phyloP scores from a whole-genome alignment of 306 rosid genomes.

The Cicer chorassanicum region DNA sequence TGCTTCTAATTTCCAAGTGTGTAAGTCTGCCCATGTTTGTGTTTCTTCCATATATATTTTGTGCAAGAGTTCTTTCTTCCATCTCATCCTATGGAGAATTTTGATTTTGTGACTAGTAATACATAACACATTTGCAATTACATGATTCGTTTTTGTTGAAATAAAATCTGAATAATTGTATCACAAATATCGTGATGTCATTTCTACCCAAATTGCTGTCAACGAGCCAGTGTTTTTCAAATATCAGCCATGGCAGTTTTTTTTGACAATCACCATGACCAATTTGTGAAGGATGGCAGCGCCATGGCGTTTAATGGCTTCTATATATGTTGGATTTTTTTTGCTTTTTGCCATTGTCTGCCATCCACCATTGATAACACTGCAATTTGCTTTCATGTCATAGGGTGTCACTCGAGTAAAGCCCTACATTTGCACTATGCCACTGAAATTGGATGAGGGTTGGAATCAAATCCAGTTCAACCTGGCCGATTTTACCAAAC shows the following conservation, averaged over 20 bases:
- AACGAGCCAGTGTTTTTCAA: not conserved
- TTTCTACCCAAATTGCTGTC: conserved; percentile 36
- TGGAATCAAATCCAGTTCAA: conserved; percentile 96
- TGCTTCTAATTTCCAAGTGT: conserved; percentile 98
- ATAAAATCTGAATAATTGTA: conserved; percentile 2
- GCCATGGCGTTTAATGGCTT: too few relatives aligned
- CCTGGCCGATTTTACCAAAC: conserved; percentile 81
- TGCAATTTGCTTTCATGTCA: conserved; percentile 1
- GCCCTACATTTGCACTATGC: conserved; percentile 95
- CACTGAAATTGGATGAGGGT: conserved; percentile 86
- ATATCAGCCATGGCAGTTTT: too few relatives aligned
- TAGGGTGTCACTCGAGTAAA: conserved; percentile 85
- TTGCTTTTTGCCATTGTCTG: too few relatives aligned
- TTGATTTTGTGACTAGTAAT: conserved; percentile 11
- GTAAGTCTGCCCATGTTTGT: conserved; percentile 83
- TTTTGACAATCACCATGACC: too few relatives aligned
- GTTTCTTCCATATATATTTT: conserved; percentile 20
- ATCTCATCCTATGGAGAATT: not conserved
- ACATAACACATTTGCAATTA: not conserved
- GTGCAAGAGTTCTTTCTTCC: not conserved
- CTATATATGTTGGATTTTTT: too few relatives aligned
- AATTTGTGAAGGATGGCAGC: too few relatives aligned
- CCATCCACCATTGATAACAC: too few relatives aligned
- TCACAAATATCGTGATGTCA: not conserved
- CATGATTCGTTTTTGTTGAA: conserved; percentile 28